Evolutionary conservation across 371 early-diverging fungal species (phyloP).

Genomic region (Chytridium lagenaria): DNA sequence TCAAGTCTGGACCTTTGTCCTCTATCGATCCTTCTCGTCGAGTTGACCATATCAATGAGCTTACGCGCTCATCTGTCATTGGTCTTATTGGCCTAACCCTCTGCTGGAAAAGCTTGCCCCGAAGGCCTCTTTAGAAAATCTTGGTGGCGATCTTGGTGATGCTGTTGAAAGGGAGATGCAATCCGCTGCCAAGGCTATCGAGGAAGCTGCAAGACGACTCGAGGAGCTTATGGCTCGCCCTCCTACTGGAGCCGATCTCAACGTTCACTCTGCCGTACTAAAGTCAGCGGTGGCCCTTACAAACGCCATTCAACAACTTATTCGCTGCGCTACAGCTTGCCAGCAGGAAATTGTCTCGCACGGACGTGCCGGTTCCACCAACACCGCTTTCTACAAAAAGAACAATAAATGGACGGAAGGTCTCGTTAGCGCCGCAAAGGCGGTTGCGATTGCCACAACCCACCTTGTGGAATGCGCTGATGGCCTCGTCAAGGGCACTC

Average conservation of each 20-base stretch:
- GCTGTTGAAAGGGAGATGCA: conserved; percentile 94
- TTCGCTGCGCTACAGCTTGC: conserved; percentile 90
- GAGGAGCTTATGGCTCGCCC: conserved; percentile 80
- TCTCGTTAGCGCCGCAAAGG: conserved; percentile 94
- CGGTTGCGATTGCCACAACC: conserved; percentile 91
- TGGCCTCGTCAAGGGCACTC: conserved; percentile 90
- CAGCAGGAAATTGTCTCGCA: conserved; percentile 97
- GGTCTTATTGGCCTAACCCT: conserved; percentile 70
- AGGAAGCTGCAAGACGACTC: conserved; percentile 85
- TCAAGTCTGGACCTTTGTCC: conserved; percentile 80
- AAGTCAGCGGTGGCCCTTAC: conserved; percentile 91
- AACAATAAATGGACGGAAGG: conserved; percentile 99
- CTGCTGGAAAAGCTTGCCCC: conserved; percentile 65
- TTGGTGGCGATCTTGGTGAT: conserved; percentile 85
- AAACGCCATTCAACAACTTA: conserved; percentile 92
- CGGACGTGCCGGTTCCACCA: conserved; percentile 84
- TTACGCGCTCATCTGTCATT: conserved; percentile 71
- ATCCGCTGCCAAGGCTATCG: conserved; percentile 89
- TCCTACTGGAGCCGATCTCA: conserved; percentile 76
- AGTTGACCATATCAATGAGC: conserved; percentile 75
- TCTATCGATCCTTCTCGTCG: conserved; percentile 73
- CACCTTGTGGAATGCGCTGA: conserved; percentile 94
- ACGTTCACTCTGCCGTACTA: conserved; percentile 90
- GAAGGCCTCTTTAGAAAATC: conserved; percentile 42
- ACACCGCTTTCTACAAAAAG: conserved; percentile 95